Base-by-base conservation (phyloP, 1,284 basidiomycete genomes). In the Caloboletus firmus region DNA sequence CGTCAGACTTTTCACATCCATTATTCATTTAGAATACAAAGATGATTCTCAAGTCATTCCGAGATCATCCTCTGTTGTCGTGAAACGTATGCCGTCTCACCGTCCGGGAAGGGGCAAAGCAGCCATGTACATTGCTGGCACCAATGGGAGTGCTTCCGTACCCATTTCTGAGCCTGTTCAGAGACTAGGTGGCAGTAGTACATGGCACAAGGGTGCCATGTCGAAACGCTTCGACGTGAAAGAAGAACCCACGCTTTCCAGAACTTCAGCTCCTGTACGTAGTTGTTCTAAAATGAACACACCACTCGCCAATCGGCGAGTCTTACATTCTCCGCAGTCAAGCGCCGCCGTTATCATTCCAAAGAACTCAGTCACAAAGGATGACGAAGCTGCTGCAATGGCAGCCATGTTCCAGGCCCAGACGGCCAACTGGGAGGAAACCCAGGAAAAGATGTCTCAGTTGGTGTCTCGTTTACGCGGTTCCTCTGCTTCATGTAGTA, bases 391-490 rank as follows among this genome's bases (percentile, higher is more conserved):
- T 20, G 88, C 85, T 10, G 89, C 89, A n/a, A 91, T 97, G 79
- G 91, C 91, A 13, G 94, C 94, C 63, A 96, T 97, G 94, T 96
- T 97, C 71, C 88, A 92, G 72, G 89, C 89, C 44, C 89, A 93
- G 70, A 85, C 86, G 34, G 87, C 90, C 59, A 92, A 94, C 75
- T 97, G 94, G 94, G 89, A 95, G 77, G 91, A 95, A 80, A 89
- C 93, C 65, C 93, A 96, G 77, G 92, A 95, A 79, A 91, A 93
- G 79, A 96, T 97, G 94, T 89, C 92, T 69, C 89, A 93, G 93
- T 95, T 79, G 76, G 91, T 93, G 75, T 83, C 74, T 74, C 78
- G 77, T 77, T 66, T 70, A 65, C 59, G 69, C 76, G 78, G 71
- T 72, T 79, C 75, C 75, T 76, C 73, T 74, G 64, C 70, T 76